phyloP scores from a whole-genome alignment of 108 stramenopile species.

The Craspedostauros australis region DNA sequence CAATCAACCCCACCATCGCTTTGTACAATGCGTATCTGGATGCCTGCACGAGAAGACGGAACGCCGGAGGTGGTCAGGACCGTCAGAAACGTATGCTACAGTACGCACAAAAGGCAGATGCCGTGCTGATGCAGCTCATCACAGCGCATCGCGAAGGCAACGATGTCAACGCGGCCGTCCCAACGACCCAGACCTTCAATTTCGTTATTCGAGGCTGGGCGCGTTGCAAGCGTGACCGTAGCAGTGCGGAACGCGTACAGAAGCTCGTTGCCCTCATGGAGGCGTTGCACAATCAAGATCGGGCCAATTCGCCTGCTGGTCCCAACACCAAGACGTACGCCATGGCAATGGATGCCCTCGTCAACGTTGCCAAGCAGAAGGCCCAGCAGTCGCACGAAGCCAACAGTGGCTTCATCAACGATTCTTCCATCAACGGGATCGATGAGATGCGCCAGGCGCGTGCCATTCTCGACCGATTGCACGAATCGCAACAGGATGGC shows the following conservation, averaged over 20 bases:
- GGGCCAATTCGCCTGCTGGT: conserved; percentile 18
- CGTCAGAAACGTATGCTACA: conserved; percentile 15
- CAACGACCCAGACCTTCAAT: conserved; percentile 71
- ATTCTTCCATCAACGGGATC: conserved; percentile 37
- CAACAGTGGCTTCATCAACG: conserved; percentile 1
- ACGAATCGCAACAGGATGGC: conserved; percentile 37
- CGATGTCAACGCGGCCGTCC: conserved; percentile 11
- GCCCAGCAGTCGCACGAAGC: conserved; percentile 10
- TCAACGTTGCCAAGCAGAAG: conserved; percentile 44
- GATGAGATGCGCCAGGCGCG: conserved; percentile 50
- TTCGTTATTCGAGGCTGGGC: conserved; percentile 75
- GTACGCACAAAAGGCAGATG: conserved; percentile 44
- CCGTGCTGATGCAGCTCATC: conserved; percentile 34
- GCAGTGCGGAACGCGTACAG: conserved; percentile 37
- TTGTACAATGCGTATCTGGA: conserved; percentile 69
- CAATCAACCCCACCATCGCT: conserved; percentile 37
- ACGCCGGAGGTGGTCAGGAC: conserved; percentile 15
- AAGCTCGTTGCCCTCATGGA: conserved; percentile 57
- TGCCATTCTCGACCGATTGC: conserved; percentile 50
- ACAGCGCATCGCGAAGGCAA: conserved; percentile 7
- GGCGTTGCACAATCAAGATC: conserved; percentile 32
- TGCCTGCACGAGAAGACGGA: conserved; percentile 62
- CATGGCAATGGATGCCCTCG: conserved; percentile 66
- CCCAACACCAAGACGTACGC: conserved; percentile 65
- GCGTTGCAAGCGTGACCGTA: conserved; percentile 37